phyloP scores from a whole-genome alignment of 768 basidiomycete species.

The Pholiota microspora region DNA sequence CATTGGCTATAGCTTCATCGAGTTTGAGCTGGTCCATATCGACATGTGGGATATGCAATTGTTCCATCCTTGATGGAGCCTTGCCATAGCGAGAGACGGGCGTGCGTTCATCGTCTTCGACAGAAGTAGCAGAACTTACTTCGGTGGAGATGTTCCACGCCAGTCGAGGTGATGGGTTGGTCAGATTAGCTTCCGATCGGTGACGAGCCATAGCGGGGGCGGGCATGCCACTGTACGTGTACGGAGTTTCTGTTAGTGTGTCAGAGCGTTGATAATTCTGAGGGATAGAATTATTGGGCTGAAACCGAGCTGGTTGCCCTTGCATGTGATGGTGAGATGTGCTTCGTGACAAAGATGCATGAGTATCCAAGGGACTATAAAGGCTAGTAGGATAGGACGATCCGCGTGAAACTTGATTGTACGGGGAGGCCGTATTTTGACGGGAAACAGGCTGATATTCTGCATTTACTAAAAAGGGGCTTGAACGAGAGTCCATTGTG shows the following conservation, averaged over 20 bases:
- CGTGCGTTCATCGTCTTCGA: slow-evolving; percentile 35
- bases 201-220: slow-evolving; percentile 8
- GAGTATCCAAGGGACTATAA: neutral
- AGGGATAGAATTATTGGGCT: neutral
- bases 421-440: neutral
- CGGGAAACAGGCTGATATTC: neutral
- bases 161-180: slow-evolving; percentile 11
- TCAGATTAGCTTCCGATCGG: slow-evolving; percentile 9
- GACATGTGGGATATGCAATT: slow-evolving; percentile 3
- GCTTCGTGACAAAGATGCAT: neutral
- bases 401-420: neutral
- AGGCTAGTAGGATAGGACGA: neutral
- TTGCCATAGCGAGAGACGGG: slow-evolving; percentile 25
- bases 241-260: neutral
- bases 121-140: slow-evolving; percentile 15
- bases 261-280: neutral
- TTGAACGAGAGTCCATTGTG: neutral
- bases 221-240: neutral
- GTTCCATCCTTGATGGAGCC: slow-evolving; percentile 2
- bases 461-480: neutral
- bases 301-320: neutral
- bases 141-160: slow-evolving; percentile 28
- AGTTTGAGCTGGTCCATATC: slow-evolving; percentile 1
- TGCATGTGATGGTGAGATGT: slow-evolving; percentile 2
- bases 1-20: slow-evolving; percentile 13